A percentile compares a stretch with the other conserved stretches of the same genome.
phyloP scores from a whole-genome alignment of 192 early-diverging fungal species.

The Diversispora epigaea region DNA sequence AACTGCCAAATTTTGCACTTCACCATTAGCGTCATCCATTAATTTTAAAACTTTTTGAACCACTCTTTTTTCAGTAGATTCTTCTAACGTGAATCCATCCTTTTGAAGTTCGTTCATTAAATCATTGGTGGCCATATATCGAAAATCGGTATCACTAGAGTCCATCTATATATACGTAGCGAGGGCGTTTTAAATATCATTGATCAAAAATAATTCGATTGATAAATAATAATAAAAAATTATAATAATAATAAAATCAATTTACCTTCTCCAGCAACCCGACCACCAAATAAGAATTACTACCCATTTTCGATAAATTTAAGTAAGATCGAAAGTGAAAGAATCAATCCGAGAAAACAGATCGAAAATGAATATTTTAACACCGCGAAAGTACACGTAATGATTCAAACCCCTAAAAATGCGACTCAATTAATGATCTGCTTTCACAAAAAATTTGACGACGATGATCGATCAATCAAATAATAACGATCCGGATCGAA shows the following conservation, averaged over 20 bases:
- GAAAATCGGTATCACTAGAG: slow-evolving; percentile 75
- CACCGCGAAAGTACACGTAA: too few species aligned
- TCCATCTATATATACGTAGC: slow-evolving; percentile 46
- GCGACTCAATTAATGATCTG: too few species aligned
- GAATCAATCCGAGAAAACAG: too few species aligned
- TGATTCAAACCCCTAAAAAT: too few species aligned
- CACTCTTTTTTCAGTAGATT: slow-evolving; percentile 65
- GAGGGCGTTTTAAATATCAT: background rate
- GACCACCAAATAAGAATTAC: background rate
- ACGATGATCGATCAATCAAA: too few species aligned
- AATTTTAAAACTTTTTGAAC: slow-evolving; percentile 52
- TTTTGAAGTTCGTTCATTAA: slow-evolving; percentile 71
- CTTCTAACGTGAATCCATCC: slow-evolving; percentile 55
- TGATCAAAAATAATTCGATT: background rate
- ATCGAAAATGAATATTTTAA: too few species aligned
- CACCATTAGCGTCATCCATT: slow-evolving; percentile 79
- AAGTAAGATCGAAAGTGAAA: too few species aligned
- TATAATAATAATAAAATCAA: slow-evolving; percentile 1
- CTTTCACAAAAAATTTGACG: too few species aligned
- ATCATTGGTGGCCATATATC: slow-evolving; percentile 85
- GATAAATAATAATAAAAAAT: background rate
- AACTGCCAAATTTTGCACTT: slow-evolving; percentile 81
- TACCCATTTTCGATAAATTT: background rate
- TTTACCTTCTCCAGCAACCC: slow-evolving; percentile 24
- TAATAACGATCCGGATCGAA: too few species aligned